These are phyloP conservation scores for Aspergillus incahuasiensis DNA, from an alignment of 495 filamentous ascomycete genomes.

Conservation along the genomic window DNA sequence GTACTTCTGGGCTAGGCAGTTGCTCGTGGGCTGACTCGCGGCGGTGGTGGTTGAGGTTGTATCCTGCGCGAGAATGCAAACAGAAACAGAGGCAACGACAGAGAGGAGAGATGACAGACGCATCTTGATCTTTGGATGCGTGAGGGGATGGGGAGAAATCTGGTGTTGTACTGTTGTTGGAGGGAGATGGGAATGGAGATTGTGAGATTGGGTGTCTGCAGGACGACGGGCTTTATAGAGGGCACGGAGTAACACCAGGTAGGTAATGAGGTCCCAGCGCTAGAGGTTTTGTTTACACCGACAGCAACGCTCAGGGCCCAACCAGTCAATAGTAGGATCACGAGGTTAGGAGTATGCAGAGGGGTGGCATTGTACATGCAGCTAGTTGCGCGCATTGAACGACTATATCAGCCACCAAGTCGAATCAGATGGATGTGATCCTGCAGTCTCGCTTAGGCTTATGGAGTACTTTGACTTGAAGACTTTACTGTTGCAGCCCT, in stretches of 20 bases:
- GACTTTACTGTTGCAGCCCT: background rate
- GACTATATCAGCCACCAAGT: background rate
- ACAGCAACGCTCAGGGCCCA: background rate
- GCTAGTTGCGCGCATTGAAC: background rate
- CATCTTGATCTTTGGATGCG: slow-evolving; percentile 8
- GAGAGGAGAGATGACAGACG: slow-evolving; percentile 2
- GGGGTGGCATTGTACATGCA: background rate
- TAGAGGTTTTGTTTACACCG: background rate
- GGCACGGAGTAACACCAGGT: background rate
- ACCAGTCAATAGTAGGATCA: background rate
- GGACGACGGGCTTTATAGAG: background rate
- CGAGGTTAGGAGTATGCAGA: background rate
- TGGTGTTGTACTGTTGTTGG: background rate
- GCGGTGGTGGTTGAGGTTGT: slow-evolving; percentile 2
- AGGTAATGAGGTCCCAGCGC: background rate
- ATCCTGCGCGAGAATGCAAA: slow-evolving; percentile 11
- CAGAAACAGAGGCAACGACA: slow-evolving; percentile 4
- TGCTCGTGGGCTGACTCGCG: background rate
- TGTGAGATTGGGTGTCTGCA: background rate
- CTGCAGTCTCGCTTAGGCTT: background rate
- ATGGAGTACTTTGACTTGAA: background rate
- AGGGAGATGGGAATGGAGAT: background rate
- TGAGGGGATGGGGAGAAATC: background rate
- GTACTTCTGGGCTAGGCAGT: slow-evolving; percentile 13
- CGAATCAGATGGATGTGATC: background rate